phyloP scores from a whole-genome alignment of 176 grass and related monocot species.

The Zoysia pacifica region DNA sequence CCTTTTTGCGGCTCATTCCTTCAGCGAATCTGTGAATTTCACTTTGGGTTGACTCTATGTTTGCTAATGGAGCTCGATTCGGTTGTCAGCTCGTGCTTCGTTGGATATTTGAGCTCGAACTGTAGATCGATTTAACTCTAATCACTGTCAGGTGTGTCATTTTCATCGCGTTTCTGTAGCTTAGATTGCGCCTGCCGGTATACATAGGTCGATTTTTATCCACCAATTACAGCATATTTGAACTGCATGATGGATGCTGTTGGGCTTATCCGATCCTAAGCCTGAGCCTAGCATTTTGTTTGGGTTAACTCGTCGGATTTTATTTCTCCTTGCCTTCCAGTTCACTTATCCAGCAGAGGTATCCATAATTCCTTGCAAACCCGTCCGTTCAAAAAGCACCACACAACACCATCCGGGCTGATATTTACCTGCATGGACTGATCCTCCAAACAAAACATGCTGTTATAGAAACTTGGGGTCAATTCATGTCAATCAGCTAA shows the following conservation, averaged over 20 bases:
- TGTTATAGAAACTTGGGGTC: not conserved
- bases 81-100: conserved; percentile 22
- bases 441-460: not conserved
- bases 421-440: not conserved
- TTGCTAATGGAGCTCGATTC: conserved; percentile 17
- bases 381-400: not conserved
- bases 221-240: not conserved
- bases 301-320: not conserved
- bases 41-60: not conserved
- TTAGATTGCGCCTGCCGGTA: not conserved
- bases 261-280: not conserved
- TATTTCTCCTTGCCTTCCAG: not conserved
- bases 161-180: not conserved
- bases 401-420: not conserved
- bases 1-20: conserved; percentile 6
- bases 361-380: not conserved
- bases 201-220: not conserved
- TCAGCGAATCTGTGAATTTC: not conserved
- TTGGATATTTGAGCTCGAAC: not conserved
- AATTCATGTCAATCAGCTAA: not conserved
- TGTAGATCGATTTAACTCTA: not conserved
- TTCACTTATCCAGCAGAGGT: not conserved
- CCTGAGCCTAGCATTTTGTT: not conserved
- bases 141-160: not conserved
- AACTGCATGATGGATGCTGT: not conserved